Evolutionary conservation across 2,329 filamentous ascomycete genomes (phyloP).

Genomic region (Diaporthe citri): DNA sequence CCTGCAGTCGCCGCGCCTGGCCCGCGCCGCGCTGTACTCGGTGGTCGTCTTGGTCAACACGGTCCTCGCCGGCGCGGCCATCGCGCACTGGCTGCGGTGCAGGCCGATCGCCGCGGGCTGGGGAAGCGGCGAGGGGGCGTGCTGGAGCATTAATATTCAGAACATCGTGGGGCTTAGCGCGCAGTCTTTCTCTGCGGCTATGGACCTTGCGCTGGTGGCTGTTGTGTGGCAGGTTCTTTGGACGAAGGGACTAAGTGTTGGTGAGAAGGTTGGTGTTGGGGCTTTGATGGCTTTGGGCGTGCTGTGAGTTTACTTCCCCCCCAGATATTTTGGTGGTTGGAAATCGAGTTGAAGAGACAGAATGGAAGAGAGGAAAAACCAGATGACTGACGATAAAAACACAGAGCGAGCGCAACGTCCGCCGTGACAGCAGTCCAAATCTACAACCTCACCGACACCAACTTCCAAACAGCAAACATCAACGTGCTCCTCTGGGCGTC

Average conservation of each 20-base stretch:
- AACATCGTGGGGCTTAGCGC: constrained; percentile 12
- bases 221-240: constrained; percentile 27
- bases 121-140: background rate
- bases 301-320: constrained; percentile 4
- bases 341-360: too few relatives aligned
- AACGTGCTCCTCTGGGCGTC: constrained; percentile 23
- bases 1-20: constrained; percentile 4
- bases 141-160: constrained; percentile 1
- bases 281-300: constrained; percentile 21
- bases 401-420: constrained; percentile 24
- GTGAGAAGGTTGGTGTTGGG: constrained; percentile 25
- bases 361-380: too few relatives aligned
- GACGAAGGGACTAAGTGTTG: constrained; percentile 20
- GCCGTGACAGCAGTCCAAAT: constrained; percentile 24
- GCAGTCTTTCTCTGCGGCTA: constrained; percentile 28
- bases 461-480: constrained; percentile 29
- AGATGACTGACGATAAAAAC: background rate
- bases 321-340: too few relatives aligned
- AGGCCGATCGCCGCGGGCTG: constrained; percentile 21
- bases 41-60: constrained; percentile 8
- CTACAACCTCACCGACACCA: constrained; percentile 17
- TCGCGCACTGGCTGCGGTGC: constrained; percentile 36
- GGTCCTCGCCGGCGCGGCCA: constrained; percentile 17
- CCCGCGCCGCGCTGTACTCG: constrained; percentile 6
- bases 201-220: constrained; percentile 24